A percentile compares a stretch with the other conserved stretches of the same genome.
These are phyloP conservation scores for Quercus phellos DNA, from an alignment of 331 rosid genomes.

Conservation along the genomic window DNA sequence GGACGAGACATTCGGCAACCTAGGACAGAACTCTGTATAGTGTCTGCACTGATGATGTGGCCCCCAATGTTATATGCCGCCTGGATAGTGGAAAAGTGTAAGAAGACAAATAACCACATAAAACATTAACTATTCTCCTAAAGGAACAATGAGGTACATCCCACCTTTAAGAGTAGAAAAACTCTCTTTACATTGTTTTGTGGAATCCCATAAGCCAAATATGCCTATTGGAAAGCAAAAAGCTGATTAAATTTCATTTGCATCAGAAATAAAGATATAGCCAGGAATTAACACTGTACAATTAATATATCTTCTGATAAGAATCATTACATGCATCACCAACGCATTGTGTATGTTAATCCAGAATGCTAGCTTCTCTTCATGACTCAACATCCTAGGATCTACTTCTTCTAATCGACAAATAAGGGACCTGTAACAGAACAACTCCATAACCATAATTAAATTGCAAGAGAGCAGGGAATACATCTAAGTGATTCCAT, in stretches of 20 bases:
- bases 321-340: constrained; percentile 86
- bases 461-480: constrained; percentile 1
- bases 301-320: constrained; percentile 2
- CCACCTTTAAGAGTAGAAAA: constrained; percentile 81
- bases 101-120: constrained; percentile 1
- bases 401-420: constrained; percentile 69
- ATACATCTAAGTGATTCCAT: neutral
- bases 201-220: constrained; percentile 93
- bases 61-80: constrained; percentile 98
- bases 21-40: constrained; percentile 79
- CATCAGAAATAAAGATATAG: constrained; percentile 9
- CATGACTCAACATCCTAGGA: constrained; percentile 68
- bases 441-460: constrained; percentile 13
- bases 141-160: neutral
- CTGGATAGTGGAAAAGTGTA: constrained; percentile 41
- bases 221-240: constrained; percentile 61
- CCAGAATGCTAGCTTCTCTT: constrained; percentile 96
- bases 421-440: constrained; percentile 63
- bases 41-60: constrained; percentile 73
- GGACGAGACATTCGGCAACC: constrained; percentile 85
- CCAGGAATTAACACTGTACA: neutral
- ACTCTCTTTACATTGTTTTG: constrained; percentile 78
- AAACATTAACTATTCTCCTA: neutral
- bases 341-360: constrained; percentile 91
- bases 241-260: constrained; percentile 7